These are phyloP conservation scores for Elsinoe perseae DNA, from an alignment of 2,329 filamentous ascomycete species.

Conservation along the genomic window DNA sequence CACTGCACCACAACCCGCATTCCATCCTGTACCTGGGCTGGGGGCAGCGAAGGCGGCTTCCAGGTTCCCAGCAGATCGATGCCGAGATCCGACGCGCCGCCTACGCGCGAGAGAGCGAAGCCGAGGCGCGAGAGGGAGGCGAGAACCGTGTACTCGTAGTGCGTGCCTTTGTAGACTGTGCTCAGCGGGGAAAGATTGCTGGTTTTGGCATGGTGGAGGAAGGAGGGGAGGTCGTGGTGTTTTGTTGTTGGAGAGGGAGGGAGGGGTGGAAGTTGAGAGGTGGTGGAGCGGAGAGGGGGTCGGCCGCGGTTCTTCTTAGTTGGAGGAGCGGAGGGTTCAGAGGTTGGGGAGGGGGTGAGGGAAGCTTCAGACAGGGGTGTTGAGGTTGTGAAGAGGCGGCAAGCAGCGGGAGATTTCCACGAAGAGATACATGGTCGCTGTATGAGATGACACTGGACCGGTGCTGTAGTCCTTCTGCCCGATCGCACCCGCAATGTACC, in stretches of 20 bases:
- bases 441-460: background rate
- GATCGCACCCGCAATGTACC: too few species aligned
- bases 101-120: conserved; percentile 58
- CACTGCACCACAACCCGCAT: conserved; percentile 55
- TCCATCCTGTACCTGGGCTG: conserved; percentile 28
- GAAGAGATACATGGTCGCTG: background rate
- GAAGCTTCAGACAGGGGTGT: background rate
- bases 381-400: background rate
- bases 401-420: too few species aligned
- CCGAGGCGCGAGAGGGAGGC: conserved; percentile 51
- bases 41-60: conserved; percentile 43
- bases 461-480: too few species aligned
- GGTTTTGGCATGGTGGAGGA: conserved; percentile 55
- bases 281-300: conserved; percentile 6
- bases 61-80: conserved; percentile 69
- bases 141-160: conserved; percentile 66
- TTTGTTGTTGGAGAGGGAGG: conserved; percentile 28
- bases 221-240: conserved; percentile 58
- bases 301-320: conserved; percentile 17
- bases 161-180: conserved; percentile 62
- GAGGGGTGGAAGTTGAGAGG: conserved; percentile 21
- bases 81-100: conserved; percentile 59
- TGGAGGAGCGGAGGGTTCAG: background rate
- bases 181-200: conserved; percentile 48
- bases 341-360: background rate